Percentiles rank a stretch among this genome's conserved stretches.
phyloP scores from a whole-genome alignment of 805 yeast genomes.

The Spathaspora arborariae region DNA sequence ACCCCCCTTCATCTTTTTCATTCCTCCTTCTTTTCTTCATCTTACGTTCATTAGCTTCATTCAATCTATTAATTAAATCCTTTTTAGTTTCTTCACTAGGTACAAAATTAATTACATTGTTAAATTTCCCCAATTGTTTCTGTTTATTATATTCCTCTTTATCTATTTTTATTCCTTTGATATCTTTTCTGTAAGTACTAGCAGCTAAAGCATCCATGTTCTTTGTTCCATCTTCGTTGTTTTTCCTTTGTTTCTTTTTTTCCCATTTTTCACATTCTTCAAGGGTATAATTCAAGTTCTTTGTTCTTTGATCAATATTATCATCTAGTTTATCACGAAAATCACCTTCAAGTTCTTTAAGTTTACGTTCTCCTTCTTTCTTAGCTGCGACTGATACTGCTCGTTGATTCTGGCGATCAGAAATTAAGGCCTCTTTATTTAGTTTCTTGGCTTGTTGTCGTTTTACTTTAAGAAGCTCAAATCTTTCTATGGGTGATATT shows the following conservation, averaged over 20 bases:
- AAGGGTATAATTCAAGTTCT: constrained; percentile 34
- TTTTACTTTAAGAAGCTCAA: constrained; percentile 14
- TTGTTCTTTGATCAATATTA: neutral
- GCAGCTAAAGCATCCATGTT: constrained; percentile 58
- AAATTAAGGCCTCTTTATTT: constrained; percentile 15
- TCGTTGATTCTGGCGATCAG: constrained; percentile 15
- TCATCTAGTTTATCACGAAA: constrained; percentile 32
- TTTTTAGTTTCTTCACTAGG: constrained; percentile 32
- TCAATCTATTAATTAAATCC: constrained; percentile 27
- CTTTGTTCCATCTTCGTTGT: constrained; percentile 36
- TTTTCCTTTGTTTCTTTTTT: constrained; percentile 26
- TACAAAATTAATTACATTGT: constrained; percentile 20
- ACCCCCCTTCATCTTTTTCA: constrained; percentile 35
- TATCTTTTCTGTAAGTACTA: constrained; percentile 53
- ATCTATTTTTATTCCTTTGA: constrained; percentile 33
- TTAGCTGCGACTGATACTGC: constrained; percentile 11
- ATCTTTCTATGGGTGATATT: constrained; percentile 4
- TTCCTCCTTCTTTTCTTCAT: constrained; percentile 33
- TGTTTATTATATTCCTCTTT: constrained; percentile 40
- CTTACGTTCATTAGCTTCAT: constrained; percentile 33
- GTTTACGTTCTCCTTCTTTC: constrained; percentile 15
- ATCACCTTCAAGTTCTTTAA: constrained; percentile 34
- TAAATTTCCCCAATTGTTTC: constrained; percentile 20
- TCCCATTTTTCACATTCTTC: constrained; percentile 69
- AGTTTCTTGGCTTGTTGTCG: constrained; percentile 13